A percentile compares a stretch with the other conserved stretches of the same genome.
These are phyloP conservation scores for Neurospora sp. DNA, from an alignment of 495 filamentous ascomycete species.

Conservation along the genomic window DNA sequence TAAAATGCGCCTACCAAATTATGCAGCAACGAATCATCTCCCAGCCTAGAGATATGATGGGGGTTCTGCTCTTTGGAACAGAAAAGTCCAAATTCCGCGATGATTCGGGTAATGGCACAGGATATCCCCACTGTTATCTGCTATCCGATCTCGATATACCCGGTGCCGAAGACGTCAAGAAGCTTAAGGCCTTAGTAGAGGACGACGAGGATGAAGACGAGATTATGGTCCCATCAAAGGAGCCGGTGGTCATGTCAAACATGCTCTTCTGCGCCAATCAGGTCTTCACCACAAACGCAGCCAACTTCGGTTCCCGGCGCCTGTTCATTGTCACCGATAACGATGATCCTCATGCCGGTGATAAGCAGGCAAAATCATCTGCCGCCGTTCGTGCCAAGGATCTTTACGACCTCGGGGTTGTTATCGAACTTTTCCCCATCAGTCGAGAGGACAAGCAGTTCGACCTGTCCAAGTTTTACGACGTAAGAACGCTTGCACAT, in stretches of 20 bases:
- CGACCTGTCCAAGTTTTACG: slow-evolving; percentile 81
- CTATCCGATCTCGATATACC: slow-evolving; percentile 84
- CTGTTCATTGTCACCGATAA: slow-evolving; percentile 95
- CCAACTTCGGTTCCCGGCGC: slow-evolving; percentile 85
- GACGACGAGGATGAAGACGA: slow-evolving; percentile 58
- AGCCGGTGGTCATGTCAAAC: slow-evolving; percentile 74
- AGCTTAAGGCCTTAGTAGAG: slow-evolving; percentile 62
- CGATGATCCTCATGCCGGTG: slow-evolving; percentile 70
- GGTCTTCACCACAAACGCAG: slow-evolving; percentile 88
- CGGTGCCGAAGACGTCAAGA: slow-evolving; percentile 75
- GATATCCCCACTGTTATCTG: slow-evolving; percentile 88
- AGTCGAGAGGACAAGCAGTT: slow-evolving; percentile 65
- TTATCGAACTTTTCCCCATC: slow-evolving; percentile 91
- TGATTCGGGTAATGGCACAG: slow-evolving; percentile 50
- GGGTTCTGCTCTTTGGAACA: slow-evolving; percentile 88
- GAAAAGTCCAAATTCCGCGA: slow-evolving; percentile 75
- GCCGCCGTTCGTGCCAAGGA: slow-evolving; percentile 86
- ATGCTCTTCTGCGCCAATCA: slow-evolving; percentile 93
- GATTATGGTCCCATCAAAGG: slow-evolving; percentile 57
- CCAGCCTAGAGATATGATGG: slow-evolving; percentile 95
- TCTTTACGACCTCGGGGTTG: slow-evolving; percentile 87
- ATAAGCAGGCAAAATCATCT: slow-evolving; percentile 59
- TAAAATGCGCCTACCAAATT: slow-evolving; percentile 89
- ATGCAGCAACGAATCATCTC: slow-evolving; percentile 99
- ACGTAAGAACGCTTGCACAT: slow-evolving; percentile 42